Evolutionary conservation across 2,329 filamentous ascomycete genomes (phyloP).

Genomic region (Colletotrichum salicis): DNA sequence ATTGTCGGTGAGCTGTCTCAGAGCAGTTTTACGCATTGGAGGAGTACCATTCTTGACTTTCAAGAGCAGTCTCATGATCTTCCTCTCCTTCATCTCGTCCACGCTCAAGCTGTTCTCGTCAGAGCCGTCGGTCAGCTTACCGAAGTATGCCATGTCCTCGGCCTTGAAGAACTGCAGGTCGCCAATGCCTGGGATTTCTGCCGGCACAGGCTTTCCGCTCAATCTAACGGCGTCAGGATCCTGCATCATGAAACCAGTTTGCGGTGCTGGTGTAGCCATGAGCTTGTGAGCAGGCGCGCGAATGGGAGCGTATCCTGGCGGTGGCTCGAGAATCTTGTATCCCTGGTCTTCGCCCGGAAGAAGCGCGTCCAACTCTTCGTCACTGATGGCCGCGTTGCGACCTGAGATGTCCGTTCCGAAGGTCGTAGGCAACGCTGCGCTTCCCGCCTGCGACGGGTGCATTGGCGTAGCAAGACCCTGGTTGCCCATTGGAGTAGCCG

Average conservation of each 20-base stretch:
- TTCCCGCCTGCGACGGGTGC: conserved; percentile 73
- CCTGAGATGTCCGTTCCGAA: conserved; percentile 85
- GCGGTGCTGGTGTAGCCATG: conserved; percentile 77
- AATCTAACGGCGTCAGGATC: conserved; percentile 86
- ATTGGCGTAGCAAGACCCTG: conserved; percentile 82
- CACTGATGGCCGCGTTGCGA: conserved; percentile 84
- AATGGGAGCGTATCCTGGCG: conserved; percentile 89
- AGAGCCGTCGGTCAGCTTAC: conserved; percentile 92
- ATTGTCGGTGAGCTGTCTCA: conserved; percentile 97
- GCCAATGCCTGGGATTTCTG: conserved; percentile 94
- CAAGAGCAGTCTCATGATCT: conserved; percentile 95
- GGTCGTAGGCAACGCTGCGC: conserved; percentile 62
- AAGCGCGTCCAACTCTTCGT: conserved; percentile 93
- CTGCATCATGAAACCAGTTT: conserved; percentile 95
- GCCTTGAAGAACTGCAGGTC: conserved; percentile 98
- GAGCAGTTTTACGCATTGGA: conserved; percentile 97
- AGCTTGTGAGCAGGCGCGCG: conserved; percentile 80
- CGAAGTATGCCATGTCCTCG: conserved; percentile 98
- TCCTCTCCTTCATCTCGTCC: conserved; percentile 95
- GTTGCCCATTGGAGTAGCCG: conserved; percentile 79
- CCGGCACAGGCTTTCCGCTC: conserved; percentile 90
- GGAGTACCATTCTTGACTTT: conserved; percentile 99
- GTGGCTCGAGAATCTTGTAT: conserved; percentile 90
- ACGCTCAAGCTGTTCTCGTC: conserved; percentile 93
- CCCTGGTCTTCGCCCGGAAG: conserved; percentile 89